Conservation (phyloP, 1,139 yeast species). For the Lodderomyces orthopsilosis region DNA sequence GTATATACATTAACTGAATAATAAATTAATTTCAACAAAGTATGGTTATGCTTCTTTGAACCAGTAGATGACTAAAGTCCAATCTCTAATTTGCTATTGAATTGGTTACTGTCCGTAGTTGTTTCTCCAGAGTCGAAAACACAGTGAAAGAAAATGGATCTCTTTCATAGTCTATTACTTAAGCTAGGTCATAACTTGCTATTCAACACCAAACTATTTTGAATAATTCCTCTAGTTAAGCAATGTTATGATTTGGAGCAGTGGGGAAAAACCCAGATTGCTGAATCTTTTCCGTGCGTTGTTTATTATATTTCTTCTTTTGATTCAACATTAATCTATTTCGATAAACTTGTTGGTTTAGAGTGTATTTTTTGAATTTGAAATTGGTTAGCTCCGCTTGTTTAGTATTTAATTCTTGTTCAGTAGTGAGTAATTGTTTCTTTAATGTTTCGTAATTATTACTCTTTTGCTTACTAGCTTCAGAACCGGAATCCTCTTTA, state of each 20-base stretch:
- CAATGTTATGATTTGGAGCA: conserved; percentile 39
- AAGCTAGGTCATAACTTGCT: too few relatives aligned
- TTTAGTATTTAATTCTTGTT: conserved; percentile 20
- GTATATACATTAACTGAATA: neutral
- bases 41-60: too few relatives aligned
- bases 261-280: conserved; percentile 53
- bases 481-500: conserved; percentile 9
- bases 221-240: too few relatives aligned
- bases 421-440: conserved; percentile 24
- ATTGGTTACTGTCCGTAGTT: too few relatives aligned
- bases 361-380: conserved; percentile 45
- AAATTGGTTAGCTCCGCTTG: conserved; percentile 21
- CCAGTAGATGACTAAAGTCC: too few relatives aligned
- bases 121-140: too few relatives aligned
- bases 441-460: conserved; percentile 14
- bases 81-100: too few relatives aligned
- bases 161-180: too few relatives aligned
- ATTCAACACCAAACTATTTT: too few relatives aligned
- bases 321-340: conserved; percentile 40
- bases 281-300: conserved; percentile 38
- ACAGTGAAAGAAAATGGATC: too few relatives aligned
- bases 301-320: conserved; percentile 29
- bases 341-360: conserved; percentile 53
- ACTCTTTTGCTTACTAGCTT: conserved; percentile 11
- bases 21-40: too few relatives aligned